Evolutionary conservation across 257 asterid species (phyloP).

Genomic region (Solanum dulcamara): DNA sequence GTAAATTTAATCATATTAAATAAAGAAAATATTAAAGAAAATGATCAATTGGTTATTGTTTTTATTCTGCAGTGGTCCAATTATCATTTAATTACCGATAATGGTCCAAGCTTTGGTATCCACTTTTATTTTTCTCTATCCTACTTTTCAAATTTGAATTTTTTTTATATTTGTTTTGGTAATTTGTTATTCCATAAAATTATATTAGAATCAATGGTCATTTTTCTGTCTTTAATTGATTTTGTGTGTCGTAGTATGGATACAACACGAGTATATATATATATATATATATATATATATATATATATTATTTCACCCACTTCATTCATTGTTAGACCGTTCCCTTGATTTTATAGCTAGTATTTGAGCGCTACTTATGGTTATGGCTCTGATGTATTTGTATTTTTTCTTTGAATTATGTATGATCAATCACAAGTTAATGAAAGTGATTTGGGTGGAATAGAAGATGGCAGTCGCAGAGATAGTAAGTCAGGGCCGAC

Average conservation of each 20-base stretch:
- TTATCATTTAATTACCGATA: neutral
- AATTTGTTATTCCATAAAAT: too few species aligned
- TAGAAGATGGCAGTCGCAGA: slow-evolving; percentile 16
- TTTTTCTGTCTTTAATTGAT: neutral
- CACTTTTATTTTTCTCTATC: neutral
- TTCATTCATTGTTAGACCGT: neutral
- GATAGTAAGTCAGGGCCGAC: slow-evolving; percentile 61
- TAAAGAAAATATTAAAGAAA: too few species aligned
- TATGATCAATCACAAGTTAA: slow-evolving; percentile 50
- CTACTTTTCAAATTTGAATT: neutral
- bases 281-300: too few species aligned
- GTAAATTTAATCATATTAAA: too few species aligned
- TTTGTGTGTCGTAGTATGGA: neutral
- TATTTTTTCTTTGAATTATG: slow-evolving; percentile 13
- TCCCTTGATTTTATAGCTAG: too few species aligned
- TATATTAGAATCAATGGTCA: neutral
- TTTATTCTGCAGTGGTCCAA: neutral
- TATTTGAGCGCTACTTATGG: neutral
- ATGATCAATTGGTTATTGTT: neutral
- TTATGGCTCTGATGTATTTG: neutral
- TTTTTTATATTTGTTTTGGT: too few species aligned
- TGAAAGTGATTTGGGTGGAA: slow-evolving; percentile 13
- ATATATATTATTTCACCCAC: too few species aligned
- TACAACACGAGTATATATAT: too few species aligned
- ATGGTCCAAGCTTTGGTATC: neutral